Base-by-base conservation (phyloP, 1,284 basidiomycete genomes). In the Cutaneotrichosporon sp. region DNA sequence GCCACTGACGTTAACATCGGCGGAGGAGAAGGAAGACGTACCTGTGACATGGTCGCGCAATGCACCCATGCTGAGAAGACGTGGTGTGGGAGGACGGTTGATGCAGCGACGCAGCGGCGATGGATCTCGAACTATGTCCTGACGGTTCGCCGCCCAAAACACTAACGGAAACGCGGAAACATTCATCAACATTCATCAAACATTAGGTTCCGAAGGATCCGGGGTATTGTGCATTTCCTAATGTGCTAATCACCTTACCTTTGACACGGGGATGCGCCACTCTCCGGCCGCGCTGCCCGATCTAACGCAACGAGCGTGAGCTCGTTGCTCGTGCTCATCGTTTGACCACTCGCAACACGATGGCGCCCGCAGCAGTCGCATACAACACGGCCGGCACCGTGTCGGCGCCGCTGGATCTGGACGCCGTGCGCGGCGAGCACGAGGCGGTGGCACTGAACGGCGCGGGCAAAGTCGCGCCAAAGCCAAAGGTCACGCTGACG, bases 401-500 rank as follows among this genome's bases (percentile, higher is more conserved):
- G 9, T 71, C 69, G 8, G 59, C 65, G 9, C 70, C 71, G 21
- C 59, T 72, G 36, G 65, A 72, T 49, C 59, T 73, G 37, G 65
- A 66, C 49, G 55, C 60, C 9, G 49, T 58, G 30, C 61, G 65
- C 50, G 70, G 71, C 26, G 71, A 72, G 51, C 61, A 69, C 52
- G 55, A 61, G 40, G 34, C 65, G 5, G 63, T 73, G 46, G 55
- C 57, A 23, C 41, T 69, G 18, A 62, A 62, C 39, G 59, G 52
- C 14, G 52, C 21, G 12, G 65, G 63, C 51, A 56, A 54, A 18
- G 60, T 72, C 45, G 57, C 60, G 42, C 72, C 72, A 3, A 67
- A 68, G 53, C 67, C 69, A 30, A 74, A 74, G 51, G 70, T 70
- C n/a, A 75, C 73, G 10, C 54, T 74, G 49, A 75, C 73, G 10